Evolutionary conservation across 1,284 basidiomycete genomes (phyloP).

Genomic region (Ceratobasidium sp.): DNA sequence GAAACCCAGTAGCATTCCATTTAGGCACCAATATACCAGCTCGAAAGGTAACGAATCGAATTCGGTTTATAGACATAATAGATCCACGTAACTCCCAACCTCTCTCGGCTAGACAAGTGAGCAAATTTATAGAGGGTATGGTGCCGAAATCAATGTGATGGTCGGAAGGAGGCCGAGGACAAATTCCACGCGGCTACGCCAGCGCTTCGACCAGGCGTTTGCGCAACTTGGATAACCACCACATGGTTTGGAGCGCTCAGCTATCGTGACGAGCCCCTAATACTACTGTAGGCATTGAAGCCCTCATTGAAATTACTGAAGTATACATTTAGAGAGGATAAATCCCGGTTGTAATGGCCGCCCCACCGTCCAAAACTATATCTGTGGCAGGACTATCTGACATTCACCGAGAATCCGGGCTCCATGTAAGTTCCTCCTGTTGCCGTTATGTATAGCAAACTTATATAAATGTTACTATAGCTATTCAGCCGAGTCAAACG

Average conservation of each 20-base stretch:
- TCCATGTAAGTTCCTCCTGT: not conserved
- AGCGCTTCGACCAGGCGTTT: no score
- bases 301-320: not conserved
- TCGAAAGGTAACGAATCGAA: not conserved
- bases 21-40: not conserved
- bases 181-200: no score
- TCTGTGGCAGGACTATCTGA: not conserved
- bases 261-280: not conserved
- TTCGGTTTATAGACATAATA: not conserved
- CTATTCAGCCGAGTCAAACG: not conserved
- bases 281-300: not conserved
- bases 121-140: not conserved
- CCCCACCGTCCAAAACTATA: not conserved
- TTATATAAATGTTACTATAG: not conserved
- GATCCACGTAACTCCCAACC: no score
- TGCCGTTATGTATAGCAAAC: not conserved
- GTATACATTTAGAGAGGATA: not conserved
- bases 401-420: not conserved
- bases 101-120: not conserved
- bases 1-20: not conserved
- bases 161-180: no score
- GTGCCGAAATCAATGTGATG: not conserved
- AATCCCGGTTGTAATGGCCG: not conserved
- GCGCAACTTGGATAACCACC: no score
- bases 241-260: no score